phyloP scores from a whole-genome alignment of 768 basidiomycete genomes.

The Termitomyces sp. region DNA sequence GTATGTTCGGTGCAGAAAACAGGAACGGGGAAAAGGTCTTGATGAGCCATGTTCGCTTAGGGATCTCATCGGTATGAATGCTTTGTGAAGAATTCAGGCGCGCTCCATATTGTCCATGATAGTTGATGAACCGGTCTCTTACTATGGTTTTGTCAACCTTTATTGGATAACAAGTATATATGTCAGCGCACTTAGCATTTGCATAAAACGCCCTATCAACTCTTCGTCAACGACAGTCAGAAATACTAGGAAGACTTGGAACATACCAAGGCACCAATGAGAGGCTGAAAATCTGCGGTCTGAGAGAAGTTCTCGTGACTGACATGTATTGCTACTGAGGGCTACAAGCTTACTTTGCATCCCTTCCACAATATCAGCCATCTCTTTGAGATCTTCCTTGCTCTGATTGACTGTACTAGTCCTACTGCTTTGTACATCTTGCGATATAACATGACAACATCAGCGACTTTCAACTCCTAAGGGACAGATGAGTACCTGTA shows the following conservation, averaged over 20 bases:
- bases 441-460: background rate
- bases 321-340: background rate
- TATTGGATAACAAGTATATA: background rate
- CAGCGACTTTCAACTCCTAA: background rate
- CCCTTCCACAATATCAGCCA: conserved; percentile 7
- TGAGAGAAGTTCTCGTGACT: background rate
- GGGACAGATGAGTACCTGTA: background rate
- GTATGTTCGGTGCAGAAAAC: conserved; percentile 42
- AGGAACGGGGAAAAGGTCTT: conserved; percentile 31
- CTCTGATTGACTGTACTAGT: conserved; percentile 1
- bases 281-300: background rate
- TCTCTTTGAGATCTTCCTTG: conserved; percentile 1
- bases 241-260: background rate
- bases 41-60: conserved; percentile 28
- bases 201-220: conserved; percentile 15
- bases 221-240: background rate
- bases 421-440: conserved; percentile 5
- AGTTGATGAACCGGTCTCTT: conserved; percentile 32
- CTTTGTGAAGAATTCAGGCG: conserved; percentile 34
- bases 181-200: background rate
- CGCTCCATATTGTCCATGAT: conserved; percentile 38
- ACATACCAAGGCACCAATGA: conserved; percentile 2
- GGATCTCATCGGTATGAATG: conserved; percentile 18
- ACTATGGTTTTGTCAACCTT: background rate
- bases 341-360: background rate